Evolutionary conservation across 1,139 yeast species (phyloP).

Genomic region (Kodamaea alishanica): DNA sequence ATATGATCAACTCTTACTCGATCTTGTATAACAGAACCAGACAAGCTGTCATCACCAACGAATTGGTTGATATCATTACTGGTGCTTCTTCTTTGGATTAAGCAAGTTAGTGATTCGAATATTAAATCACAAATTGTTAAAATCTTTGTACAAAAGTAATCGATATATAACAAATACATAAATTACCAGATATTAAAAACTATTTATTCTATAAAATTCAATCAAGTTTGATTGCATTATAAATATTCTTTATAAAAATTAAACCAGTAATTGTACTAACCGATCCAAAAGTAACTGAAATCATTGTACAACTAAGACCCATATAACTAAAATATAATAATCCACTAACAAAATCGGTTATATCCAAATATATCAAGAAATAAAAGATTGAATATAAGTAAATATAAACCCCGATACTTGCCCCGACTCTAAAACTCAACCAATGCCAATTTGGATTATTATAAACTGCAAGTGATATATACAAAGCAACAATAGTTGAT

Average conservation of each 20-base stretch:
- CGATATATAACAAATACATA: not conserved
- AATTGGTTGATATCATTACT: constrained; percentile 97
- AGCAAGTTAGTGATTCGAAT: constrained; percentile 3
- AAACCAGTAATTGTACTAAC: constrained; percentile 67
- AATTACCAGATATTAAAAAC: not conserved
- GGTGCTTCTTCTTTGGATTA: constrained; percentile 99
- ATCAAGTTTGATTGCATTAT: constrained; percentile 57
- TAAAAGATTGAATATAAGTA: constrained; percentile 68
- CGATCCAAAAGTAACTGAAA: constrained; percentile 75
- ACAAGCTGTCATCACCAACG: constrained; percentile 99
- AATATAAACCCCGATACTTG: constrained; percentile 70
- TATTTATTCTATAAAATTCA: constrained; percentile 17
- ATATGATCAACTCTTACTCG: constrained; percentile 93
- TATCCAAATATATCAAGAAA: constrained; percentile 50
- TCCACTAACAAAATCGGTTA: constrained; percentile 66
- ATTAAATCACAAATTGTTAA: not conserved
- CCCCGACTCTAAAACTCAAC: constrained; percentile 71
- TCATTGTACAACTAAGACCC: constrained; percentile 56
- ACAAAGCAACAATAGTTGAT: constrained; percentile 69
- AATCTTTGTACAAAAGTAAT: not conserved
- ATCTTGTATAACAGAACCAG: constrained; percentile 99
- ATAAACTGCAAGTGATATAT: constrained; percentile 53
- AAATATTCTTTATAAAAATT: constrained; percentile 54
- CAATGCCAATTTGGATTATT: constrained; percentile 80
- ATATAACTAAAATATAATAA: constrained; percentile 71